phyloP scores from a whole-genome alignment of 495 filamentous ascomycete species.

The Penicillium desertorum region DNA sequence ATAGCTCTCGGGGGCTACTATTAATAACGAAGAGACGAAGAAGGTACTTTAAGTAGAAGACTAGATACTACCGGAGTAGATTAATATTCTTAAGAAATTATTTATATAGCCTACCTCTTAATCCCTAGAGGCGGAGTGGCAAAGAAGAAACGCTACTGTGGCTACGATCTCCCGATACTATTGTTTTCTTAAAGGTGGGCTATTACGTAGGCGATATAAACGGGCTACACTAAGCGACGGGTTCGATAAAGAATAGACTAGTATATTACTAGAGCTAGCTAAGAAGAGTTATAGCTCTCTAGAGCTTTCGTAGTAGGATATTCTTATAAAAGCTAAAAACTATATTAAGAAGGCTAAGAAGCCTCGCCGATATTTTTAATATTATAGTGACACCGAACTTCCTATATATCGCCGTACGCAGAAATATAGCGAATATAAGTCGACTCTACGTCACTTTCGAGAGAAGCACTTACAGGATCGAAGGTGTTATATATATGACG shows the following conservation, averaged over 20 bases:
- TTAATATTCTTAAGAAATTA: constrained; percentile 28
- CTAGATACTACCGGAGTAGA: constrained; percentile 24
- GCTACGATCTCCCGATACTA: constrained; percentile 24
- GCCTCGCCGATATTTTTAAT: constrained; percentile 26
- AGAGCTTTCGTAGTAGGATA: constrained; percentile 11
- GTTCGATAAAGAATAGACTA: constrained; percentile 13
- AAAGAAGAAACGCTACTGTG: constrained; percentile 23
- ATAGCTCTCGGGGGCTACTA: constrained; percentile 22
- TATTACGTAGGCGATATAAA: constrained; percentile 23
- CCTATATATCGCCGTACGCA: constrained; percentile 22
- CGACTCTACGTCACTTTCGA: constrained; percentile 28
- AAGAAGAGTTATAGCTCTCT: constrained; percentile 17
- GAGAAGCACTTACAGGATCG: no score
- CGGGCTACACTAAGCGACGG: constrained; percentile 12
- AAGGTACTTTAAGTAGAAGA: constrained; percentile 24
- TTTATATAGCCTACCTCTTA: constrained; percentile 29
- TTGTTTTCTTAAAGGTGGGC: constrained; percentile 22
- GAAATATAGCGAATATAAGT: no score
- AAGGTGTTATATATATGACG: no score
- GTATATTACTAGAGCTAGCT: constrained; percentile 14
- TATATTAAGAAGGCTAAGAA: constrained; percentile 21
- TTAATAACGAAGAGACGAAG: constrained; percentile 25
- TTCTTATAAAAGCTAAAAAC: constrained; percentile 17
- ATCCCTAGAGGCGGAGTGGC: constrained; percentile 31
- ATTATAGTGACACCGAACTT: constrained; percentile 19